phyloP scores from a whole-genome alignment of 208 protist genomes.

The Trypanosoma mega region DNA sequence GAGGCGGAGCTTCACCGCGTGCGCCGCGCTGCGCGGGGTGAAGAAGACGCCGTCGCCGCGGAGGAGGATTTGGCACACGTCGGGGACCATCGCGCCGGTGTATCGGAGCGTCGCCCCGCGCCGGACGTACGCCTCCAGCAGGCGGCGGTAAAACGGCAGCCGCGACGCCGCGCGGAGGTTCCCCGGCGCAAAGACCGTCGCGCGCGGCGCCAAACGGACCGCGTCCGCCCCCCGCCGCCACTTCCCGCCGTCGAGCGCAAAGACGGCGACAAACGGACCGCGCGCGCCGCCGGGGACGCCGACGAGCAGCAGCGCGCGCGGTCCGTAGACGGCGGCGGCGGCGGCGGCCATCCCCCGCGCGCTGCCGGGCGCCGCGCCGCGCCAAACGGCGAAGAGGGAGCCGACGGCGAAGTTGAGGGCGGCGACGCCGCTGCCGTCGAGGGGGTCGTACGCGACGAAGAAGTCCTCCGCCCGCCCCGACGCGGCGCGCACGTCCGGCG shows the following conservation, averaged over 20 bases:
- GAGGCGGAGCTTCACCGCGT: slow-evolving; percentile 90
- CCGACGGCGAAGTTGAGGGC: slow-evolving; percentile 88
- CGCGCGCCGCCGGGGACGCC: not conserved
- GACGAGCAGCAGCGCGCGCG: slow-evolving; percentile 30
- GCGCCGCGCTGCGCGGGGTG: slow-evolving; percentile 69
- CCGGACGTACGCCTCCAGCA: slow-evolving; percentile 18
- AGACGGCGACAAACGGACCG: slow-evolving; percentile 17
- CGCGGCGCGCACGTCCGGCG: slow-evolving; percentile 11
- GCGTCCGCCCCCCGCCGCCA: not conserved
- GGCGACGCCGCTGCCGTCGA: slow-evolving; percentile 85
- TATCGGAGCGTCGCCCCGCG: slow-evolving; percentile 28
- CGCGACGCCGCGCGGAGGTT: slow-evolving; percentile 26
- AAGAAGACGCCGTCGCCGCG: slow-evolving; percentile 86
- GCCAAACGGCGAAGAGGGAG: slow-evolving; percentile 49
- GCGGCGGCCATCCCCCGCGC: slow-evolving; percentile 24
- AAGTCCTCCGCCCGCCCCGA: slow-evolving; percentile 2
- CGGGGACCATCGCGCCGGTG: slow-evolving; percentile 41
- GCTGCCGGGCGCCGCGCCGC: slow-evolving; percentile 17
- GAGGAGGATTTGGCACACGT: slow-evolving; percentile 35
- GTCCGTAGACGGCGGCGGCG: slow-evolving; percentile 29
- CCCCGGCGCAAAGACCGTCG: slow-evolving; percentile 34
- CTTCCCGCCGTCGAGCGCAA: not conserved
- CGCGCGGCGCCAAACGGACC: slow-evolving; percentile 4
- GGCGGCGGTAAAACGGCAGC: slow-evolving; percentile 24
- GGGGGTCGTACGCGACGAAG: slow-evolving; percentile 64